Evolutionary conservation across 768 basidiomycete species (phyloP).

Genomic region (Leccinum subgranulosum): DNA sequence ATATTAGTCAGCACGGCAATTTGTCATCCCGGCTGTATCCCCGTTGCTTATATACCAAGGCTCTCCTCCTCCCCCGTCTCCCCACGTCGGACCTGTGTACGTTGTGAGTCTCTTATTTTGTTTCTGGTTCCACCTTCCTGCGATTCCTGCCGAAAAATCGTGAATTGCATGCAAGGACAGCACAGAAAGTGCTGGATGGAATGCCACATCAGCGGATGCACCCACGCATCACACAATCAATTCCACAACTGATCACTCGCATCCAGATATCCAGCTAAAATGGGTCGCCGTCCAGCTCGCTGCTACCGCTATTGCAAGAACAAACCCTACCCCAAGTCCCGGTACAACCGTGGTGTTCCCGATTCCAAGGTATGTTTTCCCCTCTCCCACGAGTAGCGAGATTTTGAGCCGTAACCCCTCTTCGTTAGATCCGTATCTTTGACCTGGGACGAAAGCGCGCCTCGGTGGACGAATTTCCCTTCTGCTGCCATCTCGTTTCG

Average conservation of each 20-base stretch:
- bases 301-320: conserved; percentile 99
- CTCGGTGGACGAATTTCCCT: conserved; percentile 96
- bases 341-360: conserved; percentile 98
- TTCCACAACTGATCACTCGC: conserved; percentile 4
- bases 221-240: not conserved
- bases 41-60: not conserved
- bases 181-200: not conserved
- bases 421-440: conserved; percentile 87
- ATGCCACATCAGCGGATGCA: not conserved
- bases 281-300: conserved; percentile 97
- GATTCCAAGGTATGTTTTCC: conserved; percentile 68
- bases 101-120: not conserved
- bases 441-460: conserved; percentile 96
- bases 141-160: not conserved
- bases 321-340: conserved; percentile 95
- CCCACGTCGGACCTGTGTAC: not conserved
- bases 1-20: not conserved
- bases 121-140: not conserved
- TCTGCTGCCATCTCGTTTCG: conserved; percentile 94
- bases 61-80: not conserved
- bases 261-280: conserved; percentile 32
- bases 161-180: not conserved
- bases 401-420: not conserved
- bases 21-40: not conserved
- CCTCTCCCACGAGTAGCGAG: not conserved